Evolutionary conservation across 495 filamentous ascomycete species (phyloP).

Genomic region (Aspergillus taichungensis): DNA sequence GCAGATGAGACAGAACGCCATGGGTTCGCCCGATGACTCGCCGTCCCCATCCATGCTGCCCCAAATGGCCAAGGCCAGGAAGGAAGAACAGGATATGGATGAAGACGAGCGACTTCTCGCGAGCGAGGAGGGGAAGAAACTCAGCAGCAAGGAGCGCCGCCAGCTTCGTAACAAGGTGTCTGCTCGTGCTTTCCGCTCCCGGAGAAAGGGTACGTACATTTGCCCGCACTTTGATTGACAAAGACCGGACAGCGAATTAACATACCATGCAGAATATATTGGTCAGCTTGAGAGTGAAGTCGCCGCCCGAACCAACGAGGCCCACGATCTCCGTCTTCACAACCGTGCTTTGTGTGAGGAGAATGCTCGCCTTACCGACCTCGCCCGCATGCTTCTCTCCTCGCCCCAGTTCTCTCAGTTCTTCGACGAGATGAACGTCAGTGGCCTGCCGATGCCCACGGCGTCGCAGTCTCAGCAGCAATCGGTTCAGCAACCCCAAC

Average conservation of each 20-base stretch:
- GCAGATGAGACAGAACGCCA: constrained; percentile 66
- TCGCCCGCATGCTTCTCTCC: constrained; percentile 76
- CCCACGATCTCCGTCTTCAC: constrained; percentile 58
- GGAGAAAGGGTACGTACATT: constrained; percentile 75
- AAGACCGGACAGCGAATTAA: constrained; percentile 34
- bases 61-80: constrained; percentile 56
- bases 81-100: constrained; percentile 97
- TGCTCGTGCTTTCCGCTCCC: constrained; percentile 86
- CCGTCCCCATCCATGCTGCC: constrained; percentile 33
- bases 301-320: constrained; percentile 59
- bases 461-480: constrained; percentile 26
- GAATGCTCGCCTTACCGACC: constrained; percentile 65
- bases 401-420: constrained; percentile 79
- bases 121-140: constrained; percentile 95
- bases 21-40: constrained; percentile 42
- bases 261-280: constrained; percentile 69
- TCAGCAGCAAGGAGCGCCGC: constrained; percentile 86
- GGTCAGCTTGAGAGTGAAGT: constrained; percentile 82
- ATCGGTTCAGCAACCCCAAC: constrained; percentile 21
- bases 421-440: constrained; percentile 60
- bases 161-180: constrained; percentile 98
- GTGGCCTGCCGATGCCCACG: constrained; percentile 28
- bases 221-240: background rate
- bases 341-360: constrained; percentile 70
- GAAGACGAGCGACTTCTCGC: constrained; percentile 89